These are phyloP conservation scores for Lactarius hatsudake DNA, from an alignment of 768 basidiomycete species.

Conservation along the genomic window DNA sequence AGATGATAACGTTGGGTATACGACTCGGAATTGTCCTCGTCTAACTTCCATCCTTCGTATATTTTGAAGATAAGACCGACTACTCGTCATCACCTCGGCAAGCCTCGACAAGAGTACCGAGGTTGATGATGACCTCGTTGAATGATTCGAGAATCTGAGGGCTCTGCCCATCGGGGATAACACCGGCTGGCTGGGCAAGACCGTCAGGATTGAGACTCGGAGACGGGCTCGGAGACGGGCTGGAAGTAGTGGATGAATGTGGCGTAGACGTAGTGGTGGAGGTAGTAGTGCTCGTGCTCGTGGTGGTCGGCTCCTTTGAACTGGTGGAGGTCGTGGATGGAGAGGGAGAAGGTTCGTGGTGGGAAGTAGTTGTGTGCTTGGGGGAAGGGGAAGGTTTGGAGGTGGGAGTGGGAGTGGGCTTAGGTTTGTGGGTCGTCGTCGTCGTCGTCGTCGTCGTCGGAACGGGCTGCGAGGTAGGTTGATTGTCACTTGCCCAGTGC, in stretches of 20 bases:
- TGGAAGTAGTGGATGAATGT: background rate
- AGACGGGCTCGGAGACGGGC: background rate
- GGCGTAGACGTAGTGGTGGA: background rate
- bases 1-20: constrained; percentile 18
- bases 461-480: background rate
- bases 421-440: background rate
- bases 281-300: background rate
- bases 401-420: background rate
- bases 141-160: background rate
- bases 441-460: background rate
- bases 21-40: background rate
- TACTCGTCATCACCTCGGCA: background rate
- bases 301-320: background rate
- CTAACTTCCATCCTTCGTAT: background rate
- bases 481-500: constrained; percentile 31
- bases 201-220: background rate
- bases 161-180: background rate
- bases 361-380: background rate
- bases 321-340: constrained; percentile 9
- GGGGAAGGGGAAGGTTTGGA: background rate
- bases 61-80: background rate
- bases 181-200: background rate
- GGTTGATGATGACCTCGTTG: constrained; percentile 2
- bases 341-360: constrained; percentile 3
- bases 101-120: constrained; percentile 1